Percentiles rank a stretch among this genome's conserved stretches.
Evolutionary conservation across 441 rosid genomes (phyloP).

Genomic region (Biscutella laevigata): DNA sequence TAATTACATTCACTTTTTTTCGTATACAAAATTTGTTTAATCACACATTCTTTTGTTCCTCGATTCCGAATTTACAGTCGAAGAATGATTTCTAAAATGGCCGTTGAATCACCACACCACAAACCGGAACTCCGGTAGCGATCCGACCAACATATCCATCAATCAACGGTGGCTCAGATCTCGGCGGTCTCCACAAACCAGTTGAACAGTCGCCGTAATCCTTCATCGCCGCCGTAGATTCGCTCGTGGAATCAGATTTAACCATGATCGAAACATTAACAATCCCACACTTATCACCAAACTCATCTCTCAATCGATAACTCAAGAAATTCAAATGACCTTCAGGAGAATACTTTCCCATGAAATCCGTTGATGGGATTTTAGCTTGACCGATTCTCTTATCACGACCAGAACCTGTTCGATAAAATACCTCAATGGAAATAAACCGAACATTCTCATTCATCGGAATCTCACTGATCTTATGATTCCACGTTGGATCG

Average conservation of each 20-base stretch:
- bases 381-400: conserved; percentile 35
- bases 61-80: no score
- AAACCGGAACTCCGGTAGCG: conserved; percentile 33
- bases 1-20: no score
- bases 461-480: conserved; percentile 30
- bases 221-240: neutral
- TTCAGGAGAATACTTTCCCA: conserved; percentile 38
- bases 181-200: conserved; percentile 7
- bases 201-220: conserved; percentile 11
- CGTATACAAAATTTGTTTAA: no score
- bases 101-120: conserved; percentile 9
- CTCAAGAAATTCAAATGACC: conserved; percentile 53
- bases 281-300: conserved; percentile 46
- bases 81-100: no score
- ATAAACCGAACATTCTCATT: conserved; percentile 21
- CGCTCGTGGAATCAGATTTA: conserved; percentile 5
- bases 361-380: conserved; percentile 45
- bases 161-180: neutral
- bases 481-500: conserved; percentile 49
- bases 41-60: no score
- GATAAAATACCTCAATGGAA: conserved; percentile 37
- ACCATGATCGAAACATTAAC: conserved; percentile 50
- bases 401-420: conserved; percentile 25
- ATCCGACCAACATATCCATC: conserved; percentile 21
- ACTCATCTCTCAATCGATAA: conserved; percentile 48